Evolutionary conservation across 345 rosid genomes (phyloP).

Genomic region (Acer campestre): DNA sequence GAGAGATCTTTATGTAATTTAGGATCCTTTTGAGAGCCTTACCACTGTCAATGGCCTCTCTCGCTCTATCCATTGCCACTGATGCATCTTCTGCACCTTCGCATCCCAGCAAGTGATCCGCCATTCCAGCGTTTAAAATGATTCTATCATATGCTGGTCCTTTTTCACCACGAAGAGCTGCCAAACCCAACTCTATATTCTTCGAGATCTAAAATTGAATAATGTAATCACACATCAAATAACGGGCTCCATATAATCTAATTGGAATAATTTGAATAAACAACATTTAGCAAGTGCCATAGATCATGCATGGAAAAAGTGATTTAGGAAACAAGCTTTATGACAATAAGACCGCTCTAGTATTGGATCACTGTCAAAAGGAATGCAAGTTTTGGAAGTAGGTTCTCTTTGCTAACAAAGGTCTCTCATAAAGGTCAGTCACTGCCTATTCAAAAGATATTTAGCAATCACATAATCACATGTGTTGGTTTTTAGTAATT

Average conservation of each 20-base stretch:
- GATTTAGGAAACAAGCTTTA: not conserved
- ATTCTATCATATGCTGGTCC: constrained; percentile 93
- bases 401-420: not conserved
- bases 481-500: not conserved
- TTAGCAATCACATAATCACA: too few relatives aligned
- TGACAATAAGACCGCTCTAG: not conserved
- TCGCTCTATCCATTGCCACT: constrained; percentile 78
- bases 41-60: constrained; percentile 91
- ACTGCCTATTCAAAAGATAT: too few relatives aligned
- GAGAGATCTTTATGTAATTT: constrained; percentile 78
- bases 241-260: not conserved
- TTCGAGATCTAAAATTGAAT: constrained; percentile 53
- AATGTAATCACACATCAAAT: not conserved
- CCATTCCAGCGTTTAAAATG: constrained; percentile 84
- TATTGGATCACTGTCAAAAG: not conserved
- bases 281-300: not conserved
- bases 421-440: not conserved
- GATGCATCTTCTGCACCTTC: constrained; percentile 75
- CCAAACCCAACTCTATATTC: constrained; percentile 86
- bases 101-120: constrained; percentile 87
- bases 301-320: not conserved
- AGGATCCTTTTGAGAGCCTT: constrained; percentile 72
- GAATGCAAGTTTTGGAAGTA: not conserved
- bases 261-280: not conserved
- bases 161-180: constrained; percentile 75